Conservation (phyloP, 208 protist genomes). For the Acanthamoeba castellanii region DNA sequence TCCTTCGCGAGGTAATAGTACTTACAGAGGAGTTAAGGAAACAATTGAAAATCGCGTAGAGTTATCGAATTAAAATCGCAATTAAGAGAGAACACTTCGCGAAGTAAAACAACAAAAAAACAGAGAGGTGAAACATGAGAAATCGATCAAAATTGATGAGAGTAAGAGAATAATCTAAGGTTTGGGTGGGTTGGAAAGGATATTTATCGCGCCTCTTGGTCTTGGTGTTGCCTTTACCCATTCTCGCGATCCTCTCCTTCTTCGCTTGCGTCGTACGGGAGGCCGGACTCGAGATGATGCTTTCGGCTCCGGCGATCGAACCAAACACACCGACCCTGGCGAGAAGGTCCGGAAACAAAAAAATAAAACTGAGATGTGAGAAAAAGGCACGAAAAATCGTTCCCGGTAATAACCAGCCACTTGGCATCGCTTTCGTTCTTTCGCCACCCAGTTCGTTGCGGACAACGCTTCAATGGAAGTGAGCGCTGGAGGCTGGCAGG, state of each 20-base stretch:
- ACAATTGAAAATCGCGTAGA: neutral
- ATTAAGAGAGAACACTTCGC: too few species aligned
- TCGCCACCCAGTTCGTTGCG: too few species aligned
- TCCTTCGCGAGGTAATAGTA: slow-evolving; percentile 99
- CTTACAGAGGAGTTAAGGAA: slow-evolving; percentile 79
- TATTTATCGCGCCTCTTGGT: slow-evolving; percentile 68
- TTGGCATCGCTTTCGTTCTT: too few species aligned
- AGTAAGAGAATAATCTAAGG: neutral
- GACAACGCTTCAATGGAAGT: too few species aligned
- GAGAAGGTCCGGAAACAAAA: neutral
- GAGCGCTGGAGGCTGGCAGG: too few species aligned
- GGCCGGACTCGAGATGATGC: neutral
- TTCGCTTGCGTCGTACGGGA: neutral
- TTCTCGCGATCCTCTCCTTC: neutral
- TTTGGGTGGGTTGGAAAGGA: neutral
- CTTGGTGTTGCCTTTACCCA: slow-evolving; percentile 72
- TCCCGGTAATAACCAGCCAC: neutral
- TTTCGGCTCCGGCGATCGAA: neutral
- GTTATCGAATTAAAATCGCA: too few species aligned
- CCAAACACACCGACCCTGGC: too few species aligned
- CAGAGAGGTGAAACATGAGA: neutral
- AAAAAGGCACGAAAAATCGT: neutral
- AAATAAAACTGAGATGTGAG: neutral
- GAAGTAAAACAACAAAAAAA: slow-evolving; percentile 8
- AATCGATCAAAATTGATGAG: neutral